Evolutionary conservation across 805 yeast species (phyloP).

Genomic region (Lipomyces lipofer): DNA sequence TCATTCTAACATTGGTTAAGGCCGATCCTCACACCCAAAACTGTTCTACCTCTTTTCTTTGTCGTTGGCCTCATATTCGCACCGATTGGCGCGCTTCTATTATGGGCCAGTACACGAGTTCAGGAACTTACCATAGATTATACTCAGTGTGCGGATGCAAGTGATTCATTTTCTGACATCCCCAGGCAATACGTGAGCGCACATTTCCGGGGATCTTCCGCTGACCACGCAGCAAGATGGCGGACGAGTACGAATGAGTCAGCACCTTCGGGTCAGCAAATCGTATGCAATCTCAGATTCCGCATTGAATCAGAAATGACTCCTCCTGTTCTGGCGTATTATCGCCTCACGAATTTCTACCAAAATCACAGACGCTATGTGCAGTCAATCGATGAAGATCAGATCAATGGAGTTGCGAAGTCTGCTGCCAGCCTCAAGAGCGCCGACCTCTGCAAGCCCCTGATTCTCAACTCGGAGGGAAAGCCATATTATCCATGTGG

Average conservation of each 20-base stretch:
- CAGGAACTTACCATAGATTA: conserved; percentile 76
- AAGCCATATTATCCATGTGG: conserved; percentile 90
- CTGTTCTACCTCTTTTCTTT: conserved; percentile 82
- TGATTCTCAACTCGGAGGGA: conserved; percentile 53
- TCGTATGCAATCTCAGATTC: conserved; percentile 67
- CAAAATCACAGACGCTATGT: conserved; percentile 96
- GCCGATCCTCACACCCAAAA: conserved; percentile 88
- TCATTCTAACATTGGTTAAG: conserved; percentile 6
- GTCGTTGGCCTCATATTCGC: conserved; percentile 76
- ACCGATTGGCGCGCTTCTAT: conserved; percentile 85
- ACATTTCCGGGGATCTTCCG: conserved; percentile 55
- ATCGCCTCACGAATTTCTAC: conserved; percentile 83
- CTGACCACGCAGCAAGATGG: conserved; percentile 35
- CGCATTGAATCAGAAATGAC: conserved; percentile 68
- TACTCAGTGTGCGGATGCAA: conserved; percentile 64
- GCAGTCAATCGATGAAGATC: conserved; percentile 75
- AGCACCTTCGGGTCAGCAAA: conserved; percentile 33
- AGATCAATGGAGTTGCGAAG: conserved; percentile 75
- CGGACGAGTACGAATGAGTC: conserved; percentile 3
- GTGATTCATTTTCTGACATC: conserved; percentile 48
- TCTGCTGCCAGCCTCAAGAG: conserved; percentile 50
- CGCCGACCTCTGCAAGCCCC: conserved; percentile 62
- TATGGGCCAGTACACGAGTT: conserved; percentile 73
- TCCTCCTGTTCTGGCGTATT: conserved; percentile 74
- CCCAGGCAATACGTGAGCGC: conserved; percentile 59